Base-by-base conservation (phyloP, 345 rosid genomes). In the Syzygium aqueum region DNA sequence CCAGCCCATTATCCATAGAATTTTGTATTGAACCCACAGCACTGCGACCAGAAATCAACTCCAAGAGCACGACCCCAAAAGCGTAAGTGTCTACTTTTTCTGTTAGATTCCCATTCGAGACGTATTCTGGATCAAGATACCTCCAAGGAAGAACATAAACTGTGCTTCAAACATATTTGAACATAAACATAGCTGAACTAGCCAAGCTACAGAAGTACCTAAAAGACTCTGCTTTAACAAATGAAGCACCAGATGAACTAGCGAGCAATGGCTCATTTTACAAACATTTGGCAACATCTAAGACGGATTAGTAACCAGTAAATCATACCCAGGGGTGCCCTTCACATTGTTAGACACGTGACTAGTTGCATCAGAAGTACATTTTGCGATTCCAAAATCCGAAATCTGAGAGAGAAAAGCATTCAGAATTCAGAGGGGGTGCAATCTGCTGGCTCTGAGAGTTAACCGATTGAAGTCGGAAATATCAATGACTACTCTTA, bases 321-420 rank as follows among this genome's bases (percentile, higher is more conserved):
- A 40, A 14, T 25, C 90, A 88, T 91, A 97, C 99, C 99, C 99
- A 85, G 92, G 91, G 84, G 99, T 95, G 86, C 99, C 99, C 99
- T 94, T 94, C 87, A 94, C 96, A 6, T 96, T 89, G 9, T 96
- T 43, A 43, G 5, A 94, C 85, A 94, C 98, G 90, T 96, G 97
- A 87, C 98, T 96, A 87, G 93, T 95, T 87, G 90, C 89, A 86
- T 96, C 99, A 84, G 96, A 93, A 88, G 94, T 84, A 37, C 91
- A 73, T 91, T 95, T 97, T 37, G 98, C 99, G 11, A 97, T 92
- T 85, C 99, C 99, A 88, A 97, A 97, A 89, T 97, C 99, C n/a
- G 96, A 96, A 83, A 97, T 96, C 99, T 97, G 89, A 85, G 52
- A 33, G 87, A 19, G 8, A 19, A 51, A 52, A 16, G 63, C 28